These are phyloP conservation scores for Cutaneotrichosporon cavernicola DNA, from an alignment of 1,284 basidiomycete species.

Conservation along the genomic window DNA sequence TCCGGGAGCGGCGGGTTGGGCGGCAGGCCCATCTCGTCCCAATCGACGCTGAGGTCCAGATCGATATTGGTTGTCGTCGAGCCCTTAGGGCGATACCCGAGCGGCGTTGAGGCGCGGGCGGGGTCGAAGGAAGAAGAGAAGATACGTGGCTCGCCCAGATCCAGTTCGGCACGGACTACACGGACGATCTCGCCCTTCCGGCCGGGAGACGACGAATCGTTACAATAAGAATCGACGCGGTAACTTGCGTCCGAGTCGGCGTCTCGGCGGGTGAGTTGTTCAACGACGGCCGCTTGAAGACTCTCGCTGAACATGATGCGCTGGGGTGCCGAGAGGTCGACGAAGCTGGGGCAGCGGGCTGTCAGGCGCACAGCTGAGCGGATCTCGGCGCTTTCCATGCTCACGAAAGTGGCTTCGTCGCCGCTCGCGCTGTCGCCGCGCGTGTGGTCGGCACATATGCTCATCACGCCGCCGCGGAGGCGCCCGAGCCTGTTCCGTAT, in stretches of 20 bases:
- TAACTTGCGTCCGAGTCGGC: not conserved
- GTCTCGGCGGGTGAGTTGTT: slow-evolving; percentile 4
- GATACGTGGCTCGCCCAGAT: not conserved
- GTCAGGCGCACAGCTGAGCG: slow-evolving; percentile 1
- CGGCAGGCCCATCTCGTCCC: slow-evolving; percentile 7
- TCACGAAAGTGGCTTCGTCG: slow-evolving; percentile 5
- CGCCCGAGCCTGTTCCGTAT: slow-evolving; percentile 15
- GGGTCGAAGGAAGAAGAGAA: slow-evolving; percentile 5
- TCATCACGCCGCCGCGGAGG: not conserved
- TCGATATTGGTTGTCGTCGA: slow-evolving; percentile 8
- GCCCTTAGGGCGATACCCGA: not conserved
- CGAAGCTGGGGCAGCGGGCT: slow-evolving; percentile 2
- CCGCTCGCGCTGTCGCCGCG: not conserved
- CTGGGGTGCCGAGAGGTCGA: slow-evolving; percentile 4
- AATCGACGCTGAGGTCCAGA: slow-evolving; percentile 7
- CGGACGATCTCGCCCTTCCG: not conserved
- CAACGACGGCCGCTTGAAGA: not conserved
- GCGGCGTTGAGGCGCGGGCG: slow-evolving; percentile 5
- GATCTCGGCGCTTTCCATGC: slow-evolving; percentile 8
- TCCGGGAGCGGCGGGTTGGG: slow-evolving; percentile 6
- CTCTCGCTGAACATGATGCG: not conserved
- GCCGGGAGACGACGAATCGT: not conserved
- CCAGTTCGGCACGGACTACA: not conserved
- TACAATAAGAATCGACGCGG: slow-evolving; percentile 1
- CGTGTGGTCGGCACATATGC: not conserved